Conservation (phyloP, 768 basidiomycete genomes). For the Suillus luteus region DNA sequence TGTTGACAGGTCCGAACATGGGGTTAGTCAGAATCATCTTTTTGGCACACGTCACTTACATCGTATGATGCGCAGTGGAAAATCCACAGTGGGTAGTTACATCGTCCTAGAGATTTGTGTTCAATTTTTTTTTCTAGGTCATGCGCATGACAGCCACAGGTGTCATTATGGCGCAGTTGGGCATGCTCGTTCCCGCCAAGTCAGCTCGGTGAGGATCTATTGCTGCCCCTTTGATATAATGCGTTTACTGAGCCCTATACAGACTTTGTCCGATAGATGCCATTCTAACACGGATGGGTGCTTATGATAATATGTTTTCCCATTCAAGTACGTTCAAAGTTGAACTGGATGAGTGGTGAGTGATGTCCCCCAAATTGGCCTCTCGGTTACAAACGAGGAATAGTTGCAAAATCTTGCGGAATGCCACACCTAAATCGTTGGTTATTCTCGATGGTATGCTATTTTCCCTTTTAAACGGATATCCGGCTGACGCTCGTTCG, state of each 20-base stretch:
- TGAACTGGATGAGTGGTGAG: constrained; percentile 94
- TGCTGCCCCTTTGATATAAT: neutral
- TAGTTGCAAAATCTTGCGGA: constrained; percentile 90
- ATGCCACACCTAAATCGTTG: constrained; percentile 91
- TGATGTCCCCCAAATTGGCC: neutral
- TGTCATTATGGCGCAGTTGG: constrained; percentile 93
- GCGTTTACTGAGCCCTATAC: constrained; percentile 12
- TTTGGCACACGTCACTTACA: constrained; percentile 6
- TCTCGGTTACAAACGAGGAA: constrained; percentile 2
- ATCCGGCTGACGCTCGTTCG: constrained; percentile 6
- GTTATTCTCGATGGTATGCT: constrained; percentile 90
- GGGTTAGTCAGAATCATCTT: constrained; percentile 51
- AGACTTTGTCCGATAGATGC: constrained; percentile 89
- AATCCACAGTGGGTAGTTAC: constrained; percentile 59
- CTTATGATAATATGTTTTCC: constrained; percentile 96
- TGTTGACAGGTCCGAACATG: constrained; percentile 92
- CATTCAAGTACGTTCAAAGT: constrained; percentile 97
- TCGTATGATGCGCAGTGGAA: constrained; percentile 51
- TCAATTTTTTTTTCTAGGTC: constrained; percentile 42
- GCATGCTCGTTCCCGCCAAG: constrained; percentile 91
- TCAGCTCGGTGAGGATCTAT: constrained; percentile 60
- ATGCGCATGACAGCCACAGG: constrained; percentile 98
- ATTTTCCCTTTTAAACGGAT: constrained; percentile 16
- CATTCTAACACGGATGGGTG: constrained; percentile 97
- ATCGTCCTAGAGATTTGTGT: neutral